phyloP scores from a whole-genome alignment of 306 rosid species.

The Rubus idaeus region DNA sequence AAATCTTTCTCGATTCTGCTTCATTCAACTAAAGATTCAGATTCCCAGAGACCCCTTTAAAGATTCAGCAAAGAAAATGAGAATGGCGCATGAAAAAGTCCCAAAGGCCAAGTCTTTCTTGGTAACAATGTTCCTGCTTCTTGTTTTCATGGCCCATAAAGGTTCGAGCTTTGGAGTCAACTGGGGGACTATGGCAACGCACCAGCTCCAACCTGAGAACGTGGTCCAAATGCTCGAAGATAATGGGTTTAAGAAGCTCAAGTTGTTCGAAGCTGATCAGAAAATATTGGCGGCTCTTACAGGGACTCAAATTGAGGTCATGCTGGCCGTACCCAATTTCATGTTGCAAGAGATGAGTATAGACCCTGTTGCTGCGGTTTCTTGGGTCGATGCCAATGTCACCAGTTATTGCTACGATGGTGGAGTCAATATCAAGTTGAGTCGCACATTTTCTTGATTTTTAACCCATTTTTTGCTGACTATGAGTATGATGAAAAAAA shows the following conservation, averaged over 20 bases:
- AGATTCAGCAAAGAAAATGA: not conserved
- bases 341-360: conserved; percentile 67
- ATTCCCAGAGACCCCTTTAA: conserved; percentile 19
- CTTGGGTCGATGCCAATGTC: conserved; percentile 91
- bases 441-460: conserved; percentile 22
- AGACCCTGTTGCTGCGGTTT: conserved; percentile 58
- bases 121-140: conserved; percentile 31
- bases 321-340: conserved; percentile 79
- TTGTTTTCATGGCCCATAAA: conserved; percentile 32
- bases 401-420: conserved; percentile 67
- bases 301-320: conserved; percentile 78
- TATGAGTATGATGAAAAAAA: not conserved
- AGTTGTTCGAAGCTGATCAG: conserved; percentile 85
- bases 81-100: conserved; percentile 50
- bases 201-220: conserved; percentile 63
- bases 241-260: conserved; percentile 67
- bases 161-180: conserved; percentile 68
- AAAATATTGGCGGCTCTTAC: conserved; percentile 66
- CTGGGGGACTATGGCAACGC: conserved; percentile 92
- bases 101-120: conserved; percentile 6
- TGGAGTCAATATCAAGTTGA: conserved; percentile 89
- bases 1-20: conserved; percentile 41
- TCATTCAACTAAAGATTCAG: conserved; percentile 33
- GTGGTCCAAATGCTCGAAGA: conserved; percentile 72
- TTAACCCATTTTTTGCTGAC: not conserved